Conservation (phyloP, 805 yeast species). For the Suhomyces sp. region DNA sequence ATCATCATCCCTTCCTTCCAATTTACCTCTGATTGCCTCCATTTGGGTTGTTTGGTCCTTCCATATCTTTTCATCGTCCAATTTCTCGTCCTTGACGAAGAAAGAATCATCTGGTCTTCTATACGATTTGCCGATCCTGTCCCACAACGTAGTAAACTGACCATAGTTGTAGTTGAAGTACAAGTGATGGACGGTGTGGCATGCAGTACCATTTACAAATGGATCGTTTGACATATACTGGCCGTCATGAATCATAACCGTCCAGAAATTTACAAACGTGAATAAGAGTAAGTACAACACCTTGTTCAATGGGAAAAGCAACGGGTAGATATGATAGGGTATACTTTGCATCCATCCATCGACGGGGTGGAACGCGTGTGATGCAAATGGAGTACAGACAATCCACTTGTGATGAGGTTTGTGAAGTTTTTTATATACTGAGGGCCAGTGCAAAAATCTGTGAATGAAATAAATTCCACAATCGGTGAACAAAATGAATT, state of each 20-base stretch:
- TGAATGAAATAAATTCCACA: constrained; percentile 89
- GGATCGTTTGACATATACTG: constrained; percentile 93
- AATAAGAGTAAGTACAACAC: constrained; percentile 76
- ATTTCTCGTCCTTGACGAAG: constrained; percentile 55
- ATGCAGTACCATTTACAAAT: constrained; percentile 94
- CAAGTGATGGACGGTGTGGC: constrained; percentile 95
- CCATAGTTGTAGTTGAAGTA: constrained; percentile 98
- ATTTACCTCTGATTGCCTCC: constrained; percentile 73
- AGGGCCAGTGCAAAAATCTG: constrained; percentile 91
- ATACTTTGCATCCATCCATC: constrained; percentile 92
- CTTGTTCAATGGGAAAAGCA: constrained; percentile 90
- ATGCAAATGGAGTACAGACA: constrained; percentile 96
- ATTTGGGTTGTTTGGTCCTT: constrained; percentile 64
- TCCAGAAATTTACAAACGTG: constrained; percentile 94
- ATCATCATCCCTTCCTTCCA: constrained; percentile 76
- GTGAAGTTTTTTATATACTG: constrained; percentile 80
- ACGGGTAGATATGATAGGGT: constrained; percentile 91
- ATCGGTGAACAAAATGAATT: constrained; percentile 89
- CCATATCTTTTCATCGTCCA: constrained; percentile 63
- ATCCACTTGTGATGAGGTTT: constrained; percentile 99
- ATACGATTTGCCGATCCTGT: constrained; percentile 89
- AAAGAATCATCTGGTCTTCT: constrained; percentile 87
- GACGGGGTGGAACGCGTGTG: constrained; percentile 97
- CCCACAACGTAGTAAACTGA: constrained; percentile 98
- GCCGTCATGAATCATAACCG: constrained; percentile 98